Base-by-base conservation (phyloP, 306 rosid species). In the Phaseolus lunatus region DNA sequence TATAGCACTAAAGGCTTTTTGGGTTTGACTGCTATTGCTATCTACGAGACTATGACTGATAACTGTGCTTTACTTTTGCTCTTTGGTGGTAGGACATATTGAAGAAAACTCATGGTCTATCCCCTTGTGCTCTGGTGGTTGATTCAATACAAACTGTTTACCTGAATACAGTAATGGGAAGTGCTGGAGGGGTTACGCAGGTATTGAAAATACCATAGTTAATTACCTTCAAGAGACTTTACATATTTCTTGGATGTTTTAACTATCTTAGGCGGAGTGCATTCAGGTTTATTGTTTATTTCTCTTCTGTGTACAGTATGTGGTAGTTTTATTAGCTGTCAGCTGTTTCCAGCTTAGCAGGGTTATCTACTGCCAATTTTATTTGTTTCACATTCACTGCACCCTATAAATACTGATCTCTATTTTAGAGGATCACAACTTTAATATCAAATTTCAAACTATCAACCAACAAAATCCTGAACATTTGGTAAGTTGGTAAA, bases 81-180 rank as follows among this genome's bases (percentile, higher is more conserved):
- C 18, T 78, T 71, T 76, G 67, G 70, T 63, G 43, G 78, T 90
- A 95, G 98, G 98, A 92, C 81, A 89, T 95, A 83, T 70, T 92
- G 66, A 83, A 79, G 80, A 88, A 88, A 86, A 82, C 85, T 78
- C 92, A 88, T 70, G 56, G 54, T 79, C 85, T 90, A 43, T 82
- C 89, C 26, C 91, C 96, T 50, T 90, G 89, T 9, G 96, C 93
- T 65, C 70, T 95, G 79, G 82, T 95, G 64, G 75, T 95, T 65
- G 98, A 95, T 85, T 95, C 98, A 26, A 89, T 95, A 80, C 98
- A 95, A 81, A 95, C 98, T 77, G 96, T 87, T 77, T 87, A 90
- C 84, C 83, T 92, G 76, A 84, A 85, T 68, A 88, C 89, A 76
- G 79, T 89, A 81, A 3, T 67, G 44, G 97, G 96, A 88, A 95